Percentiles rank a stretch among this genome's conserved stretches.
Conservation (phyloP, 495 filamentous ascomycete species). For the Trichoderma gamsii region DNA sequence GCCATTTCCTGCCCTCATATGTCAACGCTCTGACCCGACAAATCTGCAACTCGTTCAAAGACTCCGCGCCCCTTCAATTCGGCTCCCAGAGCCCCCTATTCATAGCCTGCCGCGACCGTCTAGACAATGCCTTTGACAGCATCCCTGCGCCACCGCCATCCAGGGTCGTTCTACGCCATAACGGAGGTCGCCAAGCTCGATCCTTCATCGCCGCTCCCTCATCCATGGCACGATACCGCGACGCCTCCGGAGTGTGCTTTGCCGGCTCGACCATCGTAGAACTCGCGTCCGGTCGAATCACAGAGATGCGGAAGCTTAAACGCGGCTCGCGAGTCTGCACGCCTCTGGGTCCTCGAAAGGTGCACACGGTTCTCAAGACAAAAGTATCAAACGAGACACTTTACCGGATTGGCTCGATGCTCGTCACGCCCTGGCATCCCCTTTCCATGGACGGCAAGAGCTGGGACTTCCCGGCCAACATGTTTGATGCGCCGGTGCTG, state of each 20-base stretch:
- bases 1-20: slow-evolving; percentile 40
- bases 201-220: slow-evolving; percentile 7
- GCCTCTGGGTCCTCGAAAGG: slow-evolving; percentile 29
- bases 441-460: slow-evolving; percentile 19
- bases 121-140: slow-evolving; percentile 34
- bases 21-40: slow-evolving; percentile 38
- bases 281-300: slow-evolving; percentile 24
- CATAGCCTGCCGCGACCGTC: slow-evolving; percentile 28
- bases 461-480: slow-evolving; percentile 35
- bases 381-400: slow-evolving; percentile 21
- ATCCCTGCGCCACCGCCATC: slow-evolving; percentile 34
- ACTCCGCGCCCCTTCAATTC: slow-evolving; percentile 39
- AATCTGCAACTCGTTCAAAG: slow-evolving; percentile 42
- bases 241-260: slow-evolving; percentile 31
- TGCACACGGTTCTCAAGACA: slow-evolving; percentile 35
- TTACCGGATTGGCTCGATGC: slow-evolving; percentile 22
- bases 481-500: slow-evolving; percentile 21
- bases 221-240: slow-evolving; percentile 30
- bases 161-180: slow-evolving; percentile 7
- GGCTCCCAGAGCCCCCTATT: slow-evolving; percentile 34
- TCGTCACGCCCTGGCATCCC: slow-evolving; percentile 38
- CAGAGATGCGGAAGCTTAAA: slow-evolving; percentile 25
- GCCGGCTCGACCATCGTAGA: slow-evolving; percentile 28
- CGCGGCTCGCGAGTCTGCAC: slow-evolving; percentile 33
- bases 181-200: not conserved